Evolutionary conservation across 2,329 filamentous ascomycete genomes (phyloP).

Genomic region (Verruconis gallopava): DNA sequence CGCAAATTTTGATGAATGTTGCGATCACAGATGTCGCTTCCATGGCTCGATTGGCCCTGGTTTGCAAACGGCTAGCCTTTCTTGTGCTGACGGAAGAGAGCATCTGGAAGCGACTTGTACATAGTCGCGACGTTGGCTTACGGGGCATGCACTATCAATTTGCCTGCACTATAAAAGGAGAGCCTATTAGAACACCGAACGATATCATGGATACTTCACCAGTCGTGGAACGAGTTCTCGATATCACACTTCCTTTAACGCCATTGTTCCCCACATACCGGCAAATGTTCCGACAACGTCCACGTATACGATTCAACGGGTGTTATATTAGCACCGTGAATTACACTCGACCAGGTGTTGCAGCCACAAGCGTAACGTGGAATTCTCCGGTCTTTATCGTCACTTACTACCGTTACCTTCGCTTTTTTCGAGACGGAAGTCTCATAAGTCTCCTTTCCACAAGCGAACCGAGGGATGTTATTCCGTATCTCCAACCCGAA

Average conservation of each 20-base stretch:
- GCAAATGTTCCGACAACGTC: constrained; percentile 66
- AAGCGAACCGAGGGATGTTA: constrained; percentile 70
- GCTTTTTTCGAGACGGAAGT: constrained; percentile 85
- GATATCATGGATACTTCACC: constrained; percentile 9
- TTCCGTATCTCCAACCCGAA: constrained; percentile 67
- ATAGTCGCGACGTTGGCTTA: constrained; percentile 64
- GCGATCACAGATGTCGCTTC: constrained; percentile 63
- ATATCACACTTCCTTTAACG: constrained; percentile 23
- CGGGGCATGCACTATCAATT: constrained; percentile 72
- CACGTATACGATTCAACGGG: constrained; percentile 84
- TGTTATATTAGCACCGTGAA: constrained; percentile 96
- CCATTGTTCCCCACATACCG: constrained; percentile 34
- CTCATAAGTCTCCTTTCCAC: constrained; percentile 71
- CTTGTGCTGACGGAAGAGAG: constrained; percentile 71
- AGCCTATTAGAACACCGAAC: constrained; percentile 18
- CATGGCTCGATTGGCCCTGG: constrained; percentile 61
- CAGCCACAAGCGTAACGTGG: constrained; percentile 62
- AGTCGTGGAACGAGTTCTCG: background rate
- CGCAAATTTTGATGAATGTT: constrained; percentile 62
- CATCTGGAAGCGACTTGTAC: constrained; percentile 70
- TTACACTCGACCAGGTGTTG: constrained; percentile 73
- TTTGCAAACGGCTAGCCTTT: constrained; percentile 80
- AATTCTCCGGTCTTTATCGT: constrained; percentile 79
- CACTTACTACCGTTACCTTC: constrained; percentile 93
- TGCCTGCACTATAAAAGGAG: constrained; percentile 45